Evolutionary conservation across 495 filamentous ascomycete species (phyloP).

Genomic region (Penicillium daleae): DNA sequence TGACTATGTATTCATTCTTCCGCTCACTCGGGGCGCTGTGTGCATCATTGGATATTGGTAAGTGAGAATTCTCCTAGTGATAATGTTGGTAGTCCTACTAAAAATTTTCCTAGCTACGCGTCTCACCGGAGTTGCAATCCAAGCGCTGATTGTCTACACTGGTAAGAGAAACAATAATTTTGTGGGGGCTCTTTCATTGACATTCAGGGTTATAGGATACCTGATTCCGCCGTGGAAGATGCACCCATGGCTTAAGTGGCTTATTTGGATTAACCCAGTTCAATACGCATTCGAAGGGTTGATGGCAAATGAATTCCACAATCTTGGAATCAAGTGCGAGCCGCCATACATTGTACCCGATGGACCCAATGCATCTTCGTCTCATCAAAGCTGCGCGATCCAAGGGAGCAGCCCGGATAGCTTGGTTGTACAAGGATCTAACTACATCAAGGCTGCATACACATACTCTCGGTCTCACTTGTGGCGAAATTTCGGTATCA

Average conservation of each 20-base stretch:
- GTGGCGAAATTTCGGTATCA: constrained; percentile 66
- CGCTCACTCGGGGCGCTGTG: constrained; percentile 69
- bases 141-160: constrained; percentile 75
- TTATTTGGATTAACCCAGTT: constrained; percentile 75
- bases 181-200: not conserved
- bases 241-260: constrained; percentile 82
- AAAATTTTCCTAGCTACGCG: constrained; percentile 67
- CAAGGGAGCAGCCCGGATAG: constrained; percentile 56
- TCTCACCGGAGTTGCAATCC: constrained; percentile 65
- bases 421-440: constrained; percentile 53
- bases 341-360: constrained; percentile 62
- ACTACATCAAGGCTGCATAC: constrained; percentile 57
- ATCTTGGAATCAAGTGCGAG: constrained; percentile 51
- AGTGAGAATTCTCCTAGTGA: constrained; percentile 6
- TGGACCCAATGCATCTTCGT: constrained; percentile 57
- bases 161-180: constrained; percentile 22
- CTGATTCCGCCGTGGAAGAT: constrained; percentile 73
- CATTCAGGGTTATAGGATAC: constrained; percentile 57
- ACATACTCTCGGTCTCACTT: constrained; percentile 60
- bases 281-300: constrained; percentile 73
- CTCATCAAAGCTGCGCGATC: constrained; percentile 65
- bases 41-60: constrained; percentile 61
- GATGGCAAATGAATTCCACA: constrained; percentile 63
- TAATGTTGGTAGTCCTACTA: constrained; percentile 8
- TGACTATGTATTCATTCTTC: constrained; percentile 82